Conservation (phyloP, 208 protist genomes). For the Entamoeba invadens region DNA sequence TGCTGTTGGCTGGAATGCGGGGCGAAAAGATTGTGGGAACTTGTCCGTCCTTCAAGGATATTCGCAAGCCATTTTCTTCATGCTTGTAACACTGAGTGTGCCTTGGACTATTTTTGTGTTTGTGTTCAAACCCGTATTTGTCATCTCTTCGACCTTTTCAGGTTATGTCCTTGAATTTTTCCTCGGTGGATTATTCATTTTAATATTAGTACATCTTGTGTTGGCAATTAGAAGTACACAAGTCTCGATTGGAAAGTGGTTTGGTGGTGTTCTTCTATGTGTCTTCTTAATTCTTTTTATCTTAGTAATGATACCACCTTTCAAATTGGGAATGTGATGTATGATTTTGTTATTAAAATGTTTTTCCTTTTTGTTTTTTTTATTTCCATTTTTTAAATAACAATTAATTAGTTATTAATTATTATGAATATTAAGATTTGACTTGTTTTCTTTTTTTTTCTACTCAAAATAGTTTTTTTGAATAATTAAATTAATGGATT, state of each 20-base stretch:
- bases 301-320: not conserved
- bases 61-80: not conserved
- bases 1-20: not conserved
- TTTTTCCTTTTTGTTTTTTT: no score
- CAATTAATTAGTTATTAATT: no score
- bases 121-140: not conserved
- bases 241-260: not conserved
- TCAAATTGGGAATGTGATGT: no score
- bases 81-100: not conserved
- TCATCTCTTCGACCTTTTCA: not conserved
- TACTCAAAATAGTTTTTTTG: no score
- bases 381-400: no score
- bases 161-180: not conserved
- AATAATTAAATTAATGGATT: no score
- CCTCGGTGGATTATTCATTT: not conserved
- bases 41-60: not conserved
- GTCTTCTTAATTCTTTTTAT: not conserved
- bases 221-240: not conserved
- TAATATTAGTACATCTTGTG: not conserved
- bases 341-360: no score
- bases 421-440: no score
- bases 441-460: no score
- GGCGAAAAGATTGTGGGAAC: not conserved
- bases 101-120: not conserved
- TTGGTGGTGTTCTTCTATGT: not conserved